phyloP scores from a whole-genome alignment of 1,284 basidiomycete species.

The Fomitopsis betulina region DNA sequence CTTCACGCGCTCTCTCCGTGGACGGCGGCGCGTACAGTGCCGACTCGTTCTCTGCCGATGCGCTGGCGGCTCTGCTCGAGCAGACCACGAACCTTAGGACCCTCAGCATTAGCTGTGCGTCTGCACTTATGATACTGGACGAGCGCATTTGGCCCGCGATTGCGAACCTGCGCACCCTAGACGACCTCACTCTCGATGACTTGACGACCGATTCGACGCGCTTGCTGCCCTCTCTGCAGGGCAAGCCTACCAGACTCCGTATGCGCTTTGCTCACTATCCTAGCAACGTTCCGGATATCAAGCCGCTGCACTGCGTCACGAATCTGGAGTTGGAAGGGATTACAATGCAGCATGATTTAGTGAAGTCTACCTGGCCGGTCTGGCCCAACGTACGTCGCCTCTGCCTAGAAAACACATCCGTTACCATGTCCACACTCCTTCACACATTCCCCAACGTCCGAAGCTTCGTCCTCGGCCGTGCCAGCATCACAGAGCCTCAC shows the following conservation, averaged over 20 bases:
- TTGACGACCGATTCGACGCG: neutral
- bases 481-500: neutral
- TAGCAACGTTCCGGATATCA: neutral
- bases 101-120: neutral
- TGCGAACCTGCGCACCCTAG: neutral
- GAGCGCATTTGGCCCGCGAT: neutral
- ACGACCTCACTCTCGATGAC: neutral
- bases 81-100: neutral
- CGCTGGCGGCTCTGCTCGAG: neutral
- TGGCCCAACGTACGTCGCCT: neutral
- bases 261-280: conserved; percentile 1
- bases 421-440: neutral
- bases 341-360: neutral
- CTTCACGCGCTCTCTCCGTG: neutral
- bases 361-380: neutral
- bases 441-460: neutral
- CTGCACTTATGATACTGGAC: neutral
- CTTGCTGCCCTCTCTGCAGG: neutral
- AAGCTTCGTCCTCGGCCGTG: neutral
- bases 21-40: neutral
- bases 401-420: neutral
- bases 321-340: neutral
- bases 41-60: neutral
- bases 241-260: neutral
- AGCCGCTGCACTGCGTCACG: neutral